Evolutionary conservation across 192 early-diverging fungal species (phyloP).

Genomic region (Gamsiella multidivaricata): DNA sequence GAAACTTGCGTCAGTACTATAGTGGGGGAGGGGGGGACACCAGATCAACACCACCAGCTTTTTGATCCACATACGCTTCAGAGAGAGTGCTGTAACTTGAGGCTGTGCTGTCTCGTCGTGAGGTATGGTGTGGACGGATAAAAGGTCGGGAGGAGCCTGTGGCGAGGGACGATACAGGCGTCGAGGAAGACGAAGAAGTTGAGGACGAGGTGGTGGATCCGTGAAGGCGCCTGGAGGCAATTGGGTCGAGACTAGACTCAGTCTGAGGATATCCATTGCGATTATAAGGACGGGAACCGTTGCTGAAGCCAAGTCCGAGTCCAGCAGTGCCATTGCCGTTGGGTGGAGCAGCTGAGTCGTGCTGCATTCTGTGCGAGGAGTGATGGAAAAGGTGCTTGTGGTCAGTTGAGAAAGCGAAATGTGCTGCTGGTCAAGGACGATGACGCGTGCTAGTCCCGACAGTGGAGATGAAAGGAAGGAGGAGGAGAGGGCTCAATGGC

Average conservation of each 20-base stretch:
- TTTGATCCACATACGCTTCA: slow-evolving; percentile 26
- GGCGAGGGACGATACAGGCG: slow-evolving; percentile 9
- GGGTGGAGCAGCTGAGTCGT: slow-evolving; percentile 1
- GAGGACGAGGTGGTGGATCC: slow-evolving; percentile 10
- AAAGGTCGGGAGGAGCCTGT: slow-evolving; percentile 7
- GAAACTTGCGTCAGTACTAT: neutral
- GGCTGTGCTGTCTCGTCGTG: slow-evolving; percentile 59
- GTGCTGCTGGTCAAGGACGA: too few relatives aligned
- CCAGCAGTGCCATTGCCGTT: slow-evolving; percentile 5
- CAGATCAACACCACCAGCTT: neutral
- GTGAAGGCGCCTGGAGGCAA: slow-evolving; percentile 14
- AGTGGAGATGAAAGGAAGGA: too few relatives aligned
- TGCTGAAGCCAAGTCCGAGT: neutral
- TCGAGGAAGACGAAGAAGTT: slow-evolving; percentile 4
- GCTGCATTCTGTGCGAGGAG: slow-evolving; percentile 16
- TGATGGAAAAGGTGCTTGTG: neutral
- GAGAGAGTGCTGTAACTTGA: slow-evolving; percentile 51
- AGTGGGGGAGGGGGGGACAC: too few relatives aligned
- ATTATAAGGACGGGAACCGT: slow-evolving; percentile 23
- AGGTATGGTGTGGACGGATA: slow-evolving; percentile 33
- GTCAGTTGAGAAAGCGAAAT: too few relatives aligned
- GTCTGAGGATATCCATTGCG: slow-evolving; percentile 28
- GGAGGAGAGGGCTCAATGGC: too few relatives aligned
- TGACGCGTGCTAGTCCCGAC: too few relatives aligned
- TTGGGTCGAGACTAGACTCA: slow-evolving; percentile 19